Percentiles rank a stretch among this genome's conserved stretches.
These are phyloP conservation scores for Fomes fomentarius DNA, from an alignment of 1,284 basidiomycete genomes.

Conservation along the genomic window DNA sequence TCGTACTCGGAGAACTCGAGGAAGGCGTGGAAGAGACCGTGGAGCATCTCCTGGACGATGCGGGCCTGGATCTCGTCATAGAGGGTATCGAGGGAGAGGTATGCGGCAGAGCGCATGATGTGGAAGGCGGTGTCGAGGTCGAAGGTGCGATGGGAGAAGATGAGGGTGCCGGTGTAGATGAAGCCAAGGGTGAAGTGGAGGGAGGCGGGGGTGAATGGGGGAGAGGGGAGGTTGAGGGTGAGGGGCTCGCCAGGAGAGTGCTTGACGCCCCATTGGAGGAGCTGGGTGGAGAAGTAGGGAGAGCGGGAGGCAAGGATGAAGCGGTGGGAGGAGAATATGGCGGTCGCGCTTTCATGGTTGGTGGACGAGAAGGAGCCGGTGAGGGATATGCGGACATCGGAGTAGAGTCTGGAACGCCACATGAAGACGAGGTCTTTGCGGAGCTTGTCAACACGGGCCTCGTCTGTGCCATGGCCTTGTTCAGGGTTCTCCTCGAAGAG, in stretches of 20 bases:
- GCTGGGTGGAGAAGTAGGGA: conserved; percentile 82
- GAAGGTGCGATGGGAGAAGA: conserved; percentile 91
- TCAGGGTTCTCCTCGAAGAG: conserved; percentile 72
- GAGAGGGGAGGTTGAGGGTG: conserved; percentile 79
- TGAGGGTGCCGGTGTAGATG: conserved; percentile 92
- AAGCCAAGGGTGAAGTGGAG: conserved; percentile 95
- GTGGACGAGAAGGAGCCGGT: conserved; percentile 62
- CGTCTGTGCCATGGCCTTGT: conserved; percentile 58
- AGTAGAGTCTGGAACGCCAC: conserved; percentile 93
- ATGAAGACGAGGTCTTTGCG: conserved; percentile 92
- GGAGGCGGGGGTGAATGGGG: conserved; percentile 94
- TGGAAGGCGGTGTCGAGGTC: conserved; percentile 92
- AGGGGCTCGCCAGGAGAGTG: conserved; percentile 48
- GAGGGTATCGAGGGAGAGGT: conserved; percentile 79
- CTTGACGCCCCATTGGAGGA: conserved; percentile 59
- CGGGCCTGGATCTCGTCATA: conserved; percentile 81
- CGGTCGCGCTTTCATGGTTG: conserved; percentile 70
- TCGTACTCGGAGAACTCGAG: conserved; percentile 79
- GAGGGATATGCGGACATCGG: conserved; percentile 84
- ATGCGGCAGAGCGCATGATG: conserved; percentile 84
- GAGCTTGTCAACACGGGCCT: conserved; percentile 83
- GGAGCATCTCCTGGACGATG: conserved; percentile 85
- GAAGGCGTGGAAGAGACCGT: conserved; percentile 85
- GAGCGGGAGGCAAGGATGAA: conserved; percentile 91
- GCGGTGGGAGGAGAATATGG: conserved; percentile 89